A percentile compares a stretch with the other conserved stretches of the same genome.
Evolutionary conservation across 1,284 basidiomycete species (phyloP).

Genomic region (Irpex sp.): DNA sequence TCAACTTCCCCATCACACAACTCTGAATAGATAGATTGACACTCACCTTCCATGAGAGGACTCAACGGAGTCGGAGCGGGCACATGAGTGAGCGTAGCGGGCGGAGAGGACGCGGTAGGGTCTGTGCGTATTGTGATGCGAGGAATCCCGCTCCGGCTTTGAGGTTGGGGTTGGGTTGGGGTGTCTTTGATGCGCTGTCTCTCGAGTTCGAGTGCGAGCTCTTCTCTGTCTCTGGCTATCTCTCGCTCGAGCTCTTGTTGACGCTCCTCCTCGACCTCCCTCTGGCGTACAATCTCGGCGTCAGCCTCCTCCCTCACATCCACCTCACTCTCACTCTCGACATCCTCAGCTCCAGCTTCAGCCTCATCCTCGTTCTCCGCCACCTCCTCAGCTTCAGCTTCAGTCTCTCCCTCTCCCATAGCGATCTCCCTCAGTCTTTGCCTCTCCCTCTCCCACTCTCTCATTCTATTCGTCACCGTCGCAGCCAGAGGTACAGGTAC

Average conservation of each 20-base stretch:
- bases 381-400: no score
- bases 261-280: no score
- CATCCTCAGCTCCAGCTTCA: no score
- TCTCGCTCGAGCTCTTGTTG: conserved; percentile 2
- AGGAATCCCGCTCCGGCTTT: conserved; percentile 9
- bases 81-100: conserved; percentile 3
- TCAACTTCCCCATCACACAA: no score
- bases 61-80: conserved; percentile 22
- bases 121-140: conserved; percentile 4
- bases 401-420: no score
- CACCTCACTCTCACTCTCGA: no score
- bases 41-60: conserved; percentile 26
- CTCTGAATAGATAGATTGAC: no score
- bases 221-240: conserved; percentile 4
- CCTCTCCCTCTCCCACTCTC: conserved; percentile 57
- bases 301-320: no score
- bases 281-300: no score
- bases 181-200: conserved; percentile 6
- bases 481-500: conserved; percentile 22
- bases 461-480: conserved; percentile 38
- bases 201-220: conserved; percentile 1
- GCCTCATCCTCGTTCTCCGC: no score
- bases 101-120: conserved; percentile 18
- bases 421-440: conserved; percentile 34
- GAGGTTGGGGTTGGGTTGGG: no score